Conservation (phyloP, 202 grass and related monocot genomes). For the Zizania palustris region DNA sequence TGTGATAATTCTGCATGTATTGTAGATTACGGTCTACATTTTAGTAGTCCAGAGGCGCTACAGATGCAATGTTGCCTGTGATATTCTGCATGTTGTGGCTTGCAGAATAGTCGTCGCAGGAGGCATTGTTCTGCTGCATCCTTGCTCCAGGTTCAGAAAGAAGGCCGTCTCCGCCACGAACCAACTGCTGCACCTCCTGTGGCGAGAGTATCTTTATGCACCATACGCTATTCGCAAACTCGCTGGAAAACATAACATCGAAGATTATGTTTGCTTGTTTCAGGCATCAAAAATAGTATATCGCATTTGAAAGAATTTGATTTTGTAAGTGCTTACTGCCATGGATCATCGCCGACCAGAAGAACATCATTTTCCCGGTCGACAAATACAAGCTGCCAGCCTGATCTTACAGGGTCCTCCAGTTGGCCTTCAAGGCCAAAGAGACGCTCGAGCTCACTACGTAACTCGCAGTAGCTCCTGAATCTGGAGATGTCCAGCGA, state of each 20-base stretch:
- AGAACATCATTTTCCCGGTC: constrained; percentile 95
- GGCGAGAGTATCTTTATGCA: constrained; percentile 92
- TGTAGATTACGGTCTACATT: constrained; percentile 4
- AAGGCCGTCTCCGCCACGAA: constrained; percentile 51
- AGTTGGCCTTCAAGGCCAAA: constrained; percentile 93
- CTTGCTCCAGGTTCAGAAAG: constrained; percentile 50
- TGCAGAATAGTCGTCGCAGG: constrained; percentile 52
- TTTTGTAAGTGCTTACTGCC: constrained; percentile 67
- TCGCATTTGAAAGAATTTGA: neutral
- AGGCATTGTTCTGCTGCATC: constrained; percentile 51
- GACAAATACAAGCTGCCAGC: constrained; percentile 99
- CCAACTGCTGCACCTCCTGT: constrained; percentile 81
- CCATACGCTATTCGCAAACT: constrained; percentile 93
- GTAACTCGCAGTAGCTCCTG: constrained; percentile 79
- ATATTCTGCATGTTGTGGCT: constrained; percentile 64
- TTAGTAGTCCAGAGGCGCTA: constrained; percentile 78
- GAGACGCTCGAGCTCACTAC: constrained; percentile 77
- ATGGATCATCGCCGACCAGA: constrained; percentile 93
- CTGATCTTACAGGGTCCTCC: constrained; percentile 92
- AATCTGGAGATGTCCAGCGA: constrained; percentile 90
- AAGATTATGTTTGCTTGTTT: constrained; percentile 25
- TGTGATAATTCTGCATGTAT: constrained; percentile 51
- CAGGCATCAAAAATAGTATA: neutral
- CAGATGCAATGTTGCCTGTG: constrained; percentile 57
- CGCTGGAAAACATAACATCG: constrained; percentile 49